These are phyloP conservation scores for Corynespora cassiicola DNA, from an alignment of 2,329 filamentous ascomycete species.

Conservation along the genomic window DNA sequence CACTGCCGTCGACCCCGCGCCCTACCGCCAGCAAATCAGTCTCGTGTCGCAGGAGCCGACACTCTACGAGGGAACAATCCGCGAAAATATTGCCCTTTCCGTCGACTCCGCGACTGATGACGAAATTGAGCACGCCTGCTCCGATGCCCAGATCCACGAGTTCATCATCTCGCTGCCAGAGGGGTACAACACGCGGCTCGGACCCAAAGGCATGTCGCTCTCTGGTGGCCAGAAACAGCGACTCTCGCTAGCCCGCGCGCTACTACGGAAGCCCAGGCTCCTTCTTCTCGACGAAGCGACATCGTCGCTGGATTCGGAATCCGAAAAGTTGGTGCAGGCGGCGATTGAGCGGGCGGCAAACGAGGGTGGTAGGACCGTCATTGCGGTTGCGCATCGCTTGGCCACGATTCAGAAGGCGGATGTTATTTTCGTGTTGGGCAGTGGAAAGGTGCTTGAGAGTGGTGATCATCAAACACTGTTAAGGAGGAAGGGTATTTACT, in stretches of 20 bases:
- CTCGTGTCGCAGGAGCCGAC: slow-evolving; percentile 56
- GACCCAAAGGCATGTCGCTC: slow-evolving; percentile 42
- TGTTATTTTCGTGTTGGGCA: slow-evolving; percentile 33
- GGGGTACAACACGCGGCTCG: slow-evolving; percentile 42
- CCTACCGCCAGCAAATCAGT: slow-evolving; percentile 51
- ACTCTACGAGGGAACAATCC: slow-evolving; percentile 52
- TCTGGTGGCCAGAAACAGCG: slow-evolving; percentile 46
- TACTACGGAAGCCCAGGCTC: slow-evolving; percentile 38
- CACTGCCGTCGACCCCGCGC: slow-evolving; percentile 37
- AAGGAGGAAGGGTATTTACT: slow-evolving; percentile 40
- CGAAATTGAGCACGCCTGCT: slow-evolving; percentile 39
- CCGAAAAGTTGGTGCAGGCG: slow-evolving; percentile 29
- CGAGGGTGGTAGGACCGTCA: slow-evolving; percentile 23
- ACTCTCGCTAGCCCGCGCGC: slow-evolving; percentile 38
- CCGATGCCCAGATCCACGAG: slow-evolving; percentile 47
- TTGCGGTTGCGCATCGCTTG: slow-evolving; percentile 34
- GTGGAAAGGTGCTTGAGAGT: slow-evolving; percentile 29
- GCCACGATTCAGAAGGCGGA: slow-evolving; percentile 39
- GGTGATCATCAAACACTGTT: slow-evolving; percentile 36
- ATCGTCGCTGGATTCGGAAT: slow-evolving; percentile 23
- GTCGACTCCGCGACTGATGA: slow-evolving; percentile 36
- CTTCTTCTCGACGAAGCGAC: slow-evolving; percentile 44
- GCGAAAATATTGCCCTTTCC: slow-evolving; percentile 46
- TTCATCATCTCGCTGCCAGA: slow-evolving; percentile 45
- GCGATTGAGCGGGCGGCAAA: slow-evolving; percentile 28